phyloP scores from a whole-genome alignment of 2,329 filamentous ascomycete genomes.

The Coniella lustricola region DNA sequence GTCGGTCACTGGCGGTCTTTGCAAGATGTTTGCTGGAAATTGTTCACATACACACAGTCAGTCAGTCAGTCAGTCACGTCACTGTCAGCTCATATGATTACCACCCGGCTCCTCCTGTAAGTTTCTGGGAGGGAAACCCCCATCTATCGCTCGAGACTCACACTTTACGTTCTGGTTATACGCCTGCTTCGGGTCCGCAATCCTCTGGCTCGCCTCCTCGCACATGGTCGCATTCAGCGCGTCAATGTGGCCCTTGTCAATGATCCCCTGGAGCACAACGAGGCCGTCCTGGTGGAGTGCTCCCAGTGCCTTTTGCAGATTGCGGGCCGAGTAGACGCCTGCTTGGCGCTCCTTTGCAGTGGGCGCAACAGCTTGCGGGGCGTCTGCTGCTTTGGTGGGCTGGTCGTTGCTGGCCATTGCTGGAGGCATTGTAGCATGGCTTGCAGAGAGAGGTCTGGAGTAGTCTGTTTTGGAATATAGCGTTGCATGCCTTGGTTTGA shows the following conservation, averaged over 20 bases:
- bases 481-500: too few relatives aligned
- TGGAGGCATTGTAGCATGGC: too few relatives aligned
- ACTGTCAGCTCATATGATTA: background rate
- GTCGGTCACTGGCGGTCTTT: conserved; percentile 29
- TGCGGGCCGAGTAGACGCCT: conserved; percentile 9
- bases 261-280: conserved; percentile 20
- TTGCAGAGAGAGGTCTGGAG: background rate
- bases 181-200: conserved; percentile 15
- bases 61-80: too few relatives aligned
- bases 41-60: background rate
- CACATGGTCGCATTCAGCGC: conserved; percentile 18
- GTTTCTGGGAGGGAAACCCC: too few relatives aligned
- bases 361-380: conserved; percentile 9
- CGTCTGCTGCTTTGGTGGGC: background rate
- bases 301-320: conserved; percentile 16
- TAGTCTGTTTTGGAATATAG: too few relatives aligned
- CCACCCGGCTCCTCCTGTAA: too few relatives aligned
- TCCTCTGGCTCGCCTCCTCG: conserved; percentile 16
- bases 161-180: conserved; percentile 21
- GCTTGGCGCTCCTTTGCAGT: conserved; percentile 8
- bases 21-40: conserved; percentile 30
- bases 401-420: background rate
- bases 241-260: conserved; percentile 18
- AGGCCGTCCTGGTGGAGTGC: conserved; percentile 21
- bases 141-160: conserved; percentile 1